Base-by-base conservation (phyloP, 202 grass and related monocot species). In the Panicum virgatum region DNA sequence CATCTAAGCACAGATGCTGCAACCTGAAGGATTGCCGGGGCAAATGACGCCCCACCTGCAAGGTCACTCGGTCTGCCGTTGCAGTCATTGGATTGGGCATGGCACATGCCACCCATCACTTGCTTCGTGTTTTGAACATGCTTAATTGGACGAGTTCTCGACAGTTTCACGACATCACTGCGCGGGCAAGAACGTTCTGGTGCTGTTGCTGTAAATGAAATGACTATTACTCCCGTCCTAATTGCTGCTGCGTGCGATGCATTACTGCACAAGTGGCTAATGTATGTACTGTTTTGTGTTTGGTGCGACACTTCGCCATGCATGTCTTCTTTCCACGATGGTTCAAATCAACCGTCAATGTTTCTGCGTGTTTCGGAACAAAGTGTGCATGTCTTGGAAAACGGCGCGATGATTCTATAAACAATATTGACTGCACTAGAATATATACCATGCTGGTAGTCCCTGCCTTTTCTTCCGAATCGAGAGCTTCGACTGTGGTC, bases 101-200 rank as follows among this genome's bases (percentile, higher is more conserved):
- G 1, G 58, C 76, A 73, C 50, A 67, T 43, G 9, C 39, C 52
- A 15, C 66, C 78, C 78, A n/a, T n/a, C n/a, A 69, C 42, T 63
- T 23, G 30, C 11, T 66, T 62, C 76, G 53, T 80, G 81, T 80
- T 88, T 84, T 5, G 7, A 84, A 84, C 86, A 75, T 75, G 68
- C 20, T 75, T 42, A 32, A 73, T 79, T 67, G 66, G 45, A 67
- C 50, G 48, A 39, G 8, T 40, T 29, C 60, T 12, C 58, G 66
- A 14, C n/a, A 14, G 50, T 42, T 76, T 43, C 38, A 42, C 9
- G 9, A 62, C 23, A 25, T 73, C 38, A 54, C 63, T 34, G 6
- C 12, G 46, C 45, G 10, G 0, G 34, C 62, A 43, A 34, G 19
- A 51, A 25, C 45, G n/a, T 58, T 46, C 7, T 13, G 44, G 11